Conservation (phyloP, 306 rosid genomes). For the Vigna angularis region DNA sequence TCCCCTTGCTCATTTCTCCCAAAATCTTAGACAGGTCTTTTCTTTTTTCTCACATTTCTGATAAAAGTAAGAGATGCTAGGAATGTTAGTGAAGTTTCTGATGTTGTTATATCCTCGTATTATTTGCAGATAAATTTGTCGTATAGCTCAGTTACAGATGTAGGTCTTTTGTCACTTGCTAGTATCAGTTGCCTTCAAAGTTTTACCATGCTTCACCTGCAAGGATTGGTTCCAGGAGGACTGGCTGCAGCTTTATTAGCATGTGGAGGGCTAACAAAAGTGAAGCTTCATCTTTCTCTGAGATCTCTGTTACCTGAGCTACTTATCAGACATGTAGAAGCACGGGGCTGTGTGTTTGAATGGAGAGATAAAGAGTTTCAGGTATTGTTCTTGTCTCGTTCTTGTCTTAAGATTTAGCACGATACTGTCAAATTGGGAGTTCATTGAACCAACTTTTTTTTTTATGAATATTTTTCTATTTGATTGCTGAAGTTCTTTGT, state of each 20-base stretch:
- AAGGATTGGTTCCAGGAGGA: slow-evolving; percentile 76
- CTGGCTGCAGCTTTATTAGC: slow-evolving; percentile 82
- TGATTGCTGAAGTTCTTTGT: slow-evolving; percentile 32
- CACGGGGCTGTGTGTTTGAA: slow-evolving; percentile 82
- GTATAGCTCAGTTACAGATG: slow-evolving; percentile 79
- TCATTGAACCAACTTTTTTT: not conserved
- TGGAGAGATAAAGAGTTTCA: slow-evolving; percentile 89
- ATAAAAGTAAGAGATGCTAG: slow-evolving; percentile 24
- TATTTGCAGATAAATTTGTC: slow-evolving; percentile 88
- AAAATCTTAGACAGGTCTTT: slow-evolving; percentile 85
- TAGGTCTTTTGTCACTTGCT: slow-evolving; percentile 86
- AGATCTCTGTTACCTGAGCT: slow-evolving; percentile 62
- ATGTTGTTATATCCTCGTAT: slow-evolving; percentile 28
- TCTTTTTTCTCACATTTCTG: slow-evolving; percentile 27
- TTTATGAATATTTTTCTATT: not conserved
- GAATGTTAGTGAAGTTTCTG: slow-evolving; percentile 16
- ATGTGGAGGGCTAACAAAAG: slow-evolving; percentile 80
- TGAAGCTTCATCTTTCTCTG: slow-evolving; percentile 80
- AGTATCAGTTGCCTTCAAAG: slow-evolving; percentile 86
- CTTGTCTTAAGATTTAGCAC: slow-evolving; percentile 15
- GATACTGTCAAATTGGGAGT: not conserved
- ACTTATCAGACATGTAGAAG: slow-evolving; percentile 78
- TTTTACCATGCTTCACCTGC: slow-evolving; percentile 73
- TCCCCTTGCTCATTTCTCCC: slow-evolving; percentile 76
- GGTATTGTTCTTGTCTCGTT: slow-evolving; percentile 55